A percentile compares a stretch with the other conserved stretches of the same genome.
These are phyloP conservation scores for Hypoxylon sp. DNA, from an alignment of 2,329 filamentous ascomycete genomes.

Conservation along the genomic window DNA sequence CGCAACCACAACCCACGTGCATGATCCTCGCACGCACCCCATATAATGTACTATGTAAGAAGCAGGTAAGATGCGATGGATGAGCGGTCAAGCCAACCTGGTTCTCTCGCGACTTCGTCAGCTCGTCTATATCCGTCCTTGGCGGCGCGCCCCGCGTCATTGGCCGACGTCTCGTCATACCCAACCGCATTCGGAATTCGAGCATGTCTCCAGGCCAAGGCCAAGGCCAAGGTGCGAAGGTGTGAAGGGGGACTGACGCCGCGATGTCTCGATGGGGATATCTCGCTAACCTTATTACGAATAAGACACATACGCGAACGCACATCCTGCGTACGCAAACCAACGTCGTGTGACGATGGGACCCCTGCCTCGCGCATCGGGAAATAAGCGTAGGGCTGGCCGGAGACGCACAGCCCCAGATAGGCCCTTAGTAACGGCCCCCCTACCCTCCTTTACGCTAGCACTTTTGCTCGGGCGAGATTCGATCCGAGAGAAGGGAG, in stretches of 20 bases:
- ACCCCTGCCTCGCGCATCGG: slow-evolving; percentile 16
- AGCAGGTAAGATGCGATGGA: slow-evolving; percentile 10
- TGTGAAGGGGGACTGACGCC: slow-evolving; percentile 7
- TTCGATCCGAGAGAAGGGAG: slow-evolving; percentile 21
- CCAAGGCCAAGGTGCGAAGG: no score
- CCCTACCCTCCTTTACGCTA: not conserved
- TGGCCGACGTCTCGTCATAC: slow-evolving; percentile 17
- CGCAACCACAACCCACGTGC: slow-evolving; percentile 40
- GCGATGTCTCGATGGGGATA: slow-evolving; percentile 4
- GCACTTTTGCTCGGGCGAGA: slow-evolving; percentile 15
- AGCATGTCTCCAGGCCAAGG: not conserved
- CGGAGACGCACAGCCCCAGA: slow-evolving; percentile 11
- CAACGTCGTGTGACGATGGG: slow-evolving; percentile 23
- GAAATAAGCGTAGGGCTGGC: slow-evolving; percentile 20
- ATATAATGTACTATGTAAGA: not conserved
- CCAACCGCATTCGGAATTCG: slow-evolving; percentile 20
- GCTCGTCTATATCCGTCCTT: slow-evolving; percentile 13
- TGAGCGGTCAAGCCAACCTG: slow-evolving; percentile 35
- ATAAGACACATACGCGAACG: not conserved
- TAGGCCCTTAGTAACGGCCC: not conserved
- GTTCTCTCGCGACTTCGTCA: not conserved
- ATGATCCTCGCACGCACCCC: not conserved
- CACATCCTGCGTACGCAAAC: slow-evolving; percentile 12
- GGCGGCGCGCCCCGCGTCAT: slow-evolving; percentile 3
- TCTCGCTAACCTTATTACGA: slow-evolving; percentile 2